Evolutionary conservation across 495 filamentous ascomycete species (phyloP).

Genomic region (Talaromyces adpressus): DNA sequence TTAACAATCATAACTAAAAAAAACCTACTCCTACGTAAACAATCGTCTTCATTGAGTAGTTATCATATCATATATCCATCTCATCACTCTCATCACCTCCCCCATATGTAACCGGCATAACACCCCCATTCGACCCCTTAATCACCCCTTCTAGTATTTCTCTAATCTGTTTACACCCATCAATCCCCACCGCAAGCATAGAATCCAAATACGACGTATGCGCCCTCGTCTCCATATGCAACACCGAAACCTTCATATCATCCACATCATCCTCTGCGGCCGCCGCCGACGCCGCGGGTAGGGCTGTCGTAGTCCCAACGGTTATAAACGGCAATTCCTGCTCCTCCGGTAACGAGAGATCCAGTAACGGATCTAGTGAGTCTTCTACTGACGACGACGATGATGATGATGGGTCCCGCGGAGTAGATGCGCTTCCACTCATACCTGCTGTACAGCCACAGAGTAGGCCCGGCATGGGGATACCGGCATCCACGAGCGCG

Average conservation of each 20-base stretch:
- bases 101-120: neutral
- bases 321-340: constrained; percentile 85
- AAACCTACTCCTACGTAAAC: constrained; percentile 5
- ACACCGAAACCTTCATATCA: constrained; percentile 65
- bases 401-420: constrained; percentile 17
- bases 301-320: constrained; percentile 63
- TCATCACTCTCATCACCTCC: constrained; percentile 10
- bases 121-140: constrained; percentile 25
- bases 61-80: constrained; percentile 12
- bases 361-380: constrained; percentile 78
- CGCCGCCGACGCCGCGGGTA: constrained; percentile 25
- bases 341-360: constrained; percentile 81
- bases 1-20: too few relatives aligned
- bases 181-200: constrained; percentile 85
- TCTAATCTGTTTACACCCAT: constrained; percentile 82
- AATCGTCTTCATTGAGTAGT: neutral
- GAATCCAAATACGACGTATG: constrained; percentile 73
- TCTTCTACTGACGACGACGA: constrained; percentile 29
- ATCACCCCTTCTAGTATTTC: constrained; percentile 61
- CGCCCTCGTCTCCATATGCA: constrained; percentile 73
- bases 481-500: constrained; percentile 86
- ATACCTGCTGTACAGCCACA: constrained; percentile 82
- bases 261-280: constrained; percentile 24
- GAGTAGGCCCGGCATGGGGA: constrained; percentile 89
- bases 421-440: constrained; percentile 52